phyloP scores from a whole-genome alignment of 2,329 filamentous ascomycete genomes.

The Tolypocladium inflatum region DNA sequence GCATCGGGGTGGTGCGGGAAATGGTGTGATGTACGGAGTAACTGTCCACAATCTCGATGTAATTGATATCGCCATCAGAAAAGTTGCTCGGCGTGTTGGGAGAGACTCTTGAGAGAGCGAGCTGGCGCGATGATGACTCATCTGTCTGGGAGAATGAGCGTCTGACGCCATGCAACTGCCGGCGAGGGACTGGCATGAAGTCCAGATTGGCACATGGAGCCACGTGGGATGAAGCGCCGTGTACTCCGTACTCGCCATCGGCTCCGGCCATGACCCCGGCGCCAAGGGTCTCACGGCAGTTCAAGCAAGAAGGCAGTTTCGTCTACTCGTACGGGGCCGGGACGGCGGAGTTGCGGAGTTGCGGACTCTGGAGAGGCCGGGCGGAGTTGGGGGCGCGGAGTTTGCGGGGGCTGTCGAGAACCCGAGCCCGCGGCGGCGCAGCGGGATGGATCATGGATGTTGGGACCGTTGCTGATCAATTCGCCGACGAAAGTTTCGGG shows the following conservation, averaged over 20 bases:
- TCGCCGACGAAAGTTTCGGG: neutral
- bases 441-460: neutral
- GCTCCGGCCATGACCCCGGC: neutral
- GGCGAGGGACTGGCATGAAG: neutral
- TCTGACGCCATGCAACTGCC: neutral
- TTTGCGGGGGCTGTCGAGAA: neutral
- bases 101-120: neutral
- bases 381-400: neutral
- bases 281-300: neutral
- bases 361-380: neutral
- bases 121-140: neutral
- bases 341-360: constrained; percentile 5
- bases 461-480: neutral
- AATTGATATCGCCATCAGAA: neutral
- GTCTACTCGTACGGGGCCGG: neutral
- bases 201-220: neutral
- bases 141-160: too few relatives aligned
- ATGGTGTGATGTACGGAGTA: neutral
- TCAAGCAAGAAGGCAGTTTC: neutral
- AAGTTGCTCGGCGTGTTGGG: neutral
- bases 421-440: neutral
- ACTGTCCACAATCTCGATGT: neutral
- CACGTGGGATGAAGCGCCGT: neutral
- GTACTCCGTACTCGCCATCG: too few relatives aligned
- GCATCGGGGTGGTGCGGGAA: neutral